Base-by-base conservation (phyloP, 2,329 filamentous ascomycete genomes). In the Dichotomopilus funicola region DNA sequence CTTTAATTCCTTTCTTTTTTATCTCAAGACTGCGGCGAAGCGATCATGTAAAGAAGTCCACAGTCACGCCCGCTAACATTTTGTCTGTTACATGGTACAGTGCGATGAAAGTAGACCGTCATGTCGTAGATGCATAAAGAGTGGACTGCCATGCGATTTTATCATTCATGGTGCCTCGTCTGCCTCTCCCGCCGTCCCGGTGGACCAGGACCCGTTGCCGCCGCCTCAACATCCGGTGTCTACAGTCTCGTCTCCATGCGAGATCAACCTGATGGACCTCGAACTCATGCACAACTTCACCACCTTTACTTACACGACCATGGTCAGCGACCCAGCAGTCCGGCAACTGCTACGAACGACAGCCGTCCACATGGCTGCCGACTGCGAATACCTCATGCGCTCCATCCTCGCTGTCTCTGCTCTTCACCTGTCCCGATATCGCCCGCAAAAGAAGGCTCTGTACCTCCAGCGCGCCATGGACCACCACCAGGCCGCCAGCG, bases 231-330 rank as follows among this genome's bases (percentile, higher is more conserved):
- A 27, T 27, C 19, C 19, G 19, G 19, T 27, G 19, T 27, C 19
- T 27, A 27, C 19, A 27, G 19, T 27, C 19, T 27, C 19, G 19
- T 27, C n/a, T 31, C 8, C 53, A 33, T 27, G 34, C 27, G 54
- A 19, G 56, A 44, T 73, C 31, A 72, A 73, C 43, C 59, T 75
- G 11, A 61, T 70, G 13, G 75, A 78, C 45, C 66, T 79, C n/a
- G 76, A 79, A 61, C 68, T 80, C 2, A 65, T 80, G 5, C 75
- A 79, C 58, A 75, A 79, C 62, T 79, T 71, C 59, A 72, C 70
- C 41, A 74, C 71, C 0, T 73, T 72, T 8, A 79, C 77, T 1
- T 72, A 70, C 35, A 67, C 71, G 31, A 78, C 75, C 0, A 62
- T 79, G 11, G 71, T 70, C 4, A 66, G 64, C 8, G 69, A 73